Conservation (phyloP, 306 rosid genomes). For the Trifolium repens region DNA sequence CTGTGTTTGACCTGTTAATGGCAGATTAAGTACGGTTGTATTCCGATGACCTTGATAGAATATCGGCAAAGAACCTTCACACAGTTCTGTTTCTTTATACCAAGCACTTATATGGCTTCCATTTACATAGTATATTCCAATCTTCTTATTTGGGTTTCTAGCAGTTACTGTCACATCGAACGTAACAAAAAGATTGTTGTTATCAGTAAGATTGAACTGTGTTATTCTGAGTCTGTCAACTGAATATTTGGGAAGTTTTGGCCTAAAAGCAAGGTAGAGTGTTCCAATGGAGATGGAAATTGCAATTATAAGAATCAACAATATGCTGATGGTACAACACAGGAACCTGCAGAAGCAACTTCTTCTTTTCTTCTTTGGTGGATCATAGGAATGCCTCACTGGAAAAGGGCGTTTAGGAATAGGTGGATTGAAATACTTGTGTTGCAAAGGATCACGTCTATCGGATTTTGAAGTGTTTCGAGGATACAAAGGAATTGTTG, state of each 20-base stretch:
- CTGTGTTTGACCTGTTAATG: slow-evolving; percentile 55
- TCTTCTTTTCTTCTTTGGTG: slow-evolving; percentile 79
- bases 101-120: slow-evolving; percentile 76
- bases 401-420: slow-evolving; percentile 51
- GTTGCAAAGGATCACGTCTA: neutral
- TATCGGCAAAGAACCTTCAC: slow-evolving; percentile 75
- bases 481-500: slow-evolving; percentile 63
- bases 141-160: slow-evolving; percentile 79
- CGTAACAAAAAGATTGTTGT: slow-evolving; percentile 50
- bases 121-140: slow-evolving; percentile 81
- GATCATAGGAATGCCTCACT: slow-evolving; percentile 49
- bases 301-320: slow-evolving; percentile 50
- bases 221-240: slow-evolving; percentile 51
- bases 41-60: slow-evolving; percentile 89
- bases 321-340: slow-evolving; percentile 54
- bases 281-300: slow-evolving; percentile 60
- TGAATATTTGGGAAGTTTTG: slow-evolving; percentile 79
- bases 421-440: slow-evolving; percentile 1
- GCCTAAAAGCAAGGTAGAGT: slow-evolving; percentile 74
- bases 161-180: slow-evolving; percentile 72
- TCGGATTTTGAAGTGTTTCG: slow-evolving; percentile 58
- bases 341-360: slow-evolving; percentile 70
- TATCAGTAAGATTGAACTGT: slow-evolving; percentile 44
- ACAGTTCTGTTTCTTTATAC: slow-evolving; percentile 60
- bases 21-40: slow-evolving; percentile 63